Base-by-base conservation (phyloP, 148 eudicot genomes). In the Rhododendron williamsianum region DNA sequence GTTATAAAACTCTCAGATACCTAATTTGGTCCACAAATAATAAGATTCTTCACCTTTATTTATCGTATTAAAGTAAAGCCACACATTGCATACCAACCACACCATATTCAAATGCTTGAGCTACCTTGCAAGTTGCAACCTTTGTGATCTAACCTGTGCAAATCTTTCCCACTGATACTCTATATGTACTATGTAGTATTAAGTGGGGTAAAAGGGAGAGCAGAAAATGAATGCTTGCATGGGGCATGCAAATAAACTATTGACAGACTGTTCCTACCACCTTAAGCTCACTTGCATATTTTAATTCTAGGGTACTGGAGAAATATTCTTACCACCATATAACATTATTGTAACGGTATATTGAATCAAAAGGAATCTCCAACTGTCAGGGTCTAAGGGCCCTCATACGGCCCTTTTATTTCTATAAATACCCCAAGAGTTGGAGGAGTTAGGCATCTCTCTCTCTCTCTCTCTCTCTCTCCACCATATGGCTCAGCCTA, bases 391-490 rank as follows among this genome's bases (percentile, higher is more conserved):
- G 54, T 23, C 79, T 52, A 69, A 85, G 23, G 77, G 30, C 78
- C 65, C 63, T 81, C 81, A 38, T 38, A 81, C 54, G 41, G 80
- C 84, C 85, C 81, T 86, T 27, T 79, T 84, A 83, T 85, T 71
- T 86, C 86, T 92, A 92, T 91, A 92, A 88, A 89, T 89, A 88
- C 81, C 67, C 48, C 23, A 35, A 30, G 69, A 83, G 58, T 73
- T 80, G 27, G 58, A 86, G 83, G 58, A 41, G 46, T 78, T 52
- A 56, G 84, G 81, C 88, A 92, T 84, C 84, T 49, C 33, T 30
- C 79, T 83, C 87, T 33, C 78, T 82, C 77, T 73, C 82, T 82
- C 65, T 80, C 82, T 78, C 60, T 56, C 73, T 60, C 81, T 84
- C 82, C 48, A 76, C 65, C 52, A 78, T 77, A 90, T 91, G 92